Conservation (phyloP, 345 rosid species). For the Pseudoturritis turrita region DNA sequence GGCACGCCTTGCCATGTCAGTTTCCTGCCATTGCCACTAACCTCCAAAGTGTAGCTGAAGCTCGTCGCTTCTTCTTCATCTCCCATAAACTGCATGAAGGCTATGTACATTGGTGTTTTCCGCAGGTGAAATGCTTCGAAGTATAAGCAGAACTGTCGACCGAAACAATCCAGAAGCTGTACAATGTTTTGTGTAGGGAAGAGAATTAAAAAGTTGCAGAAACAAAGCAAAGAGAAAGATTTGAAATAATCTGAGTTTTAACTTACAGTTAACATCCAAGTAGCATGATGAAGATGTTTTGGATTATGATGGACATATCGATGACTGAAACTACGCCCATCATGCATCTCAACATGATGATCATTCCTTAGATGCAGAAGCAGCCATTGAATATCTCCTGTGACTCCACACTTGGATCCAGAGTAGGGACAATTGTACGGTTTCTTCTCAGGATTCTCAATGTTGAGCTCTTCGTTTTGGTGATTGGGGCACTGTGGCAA, state of each 20-base stretch:
- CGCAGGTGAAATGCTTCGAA: constrained; percentile 37
- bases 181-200: background rate
- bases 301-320: constrained; percentile 83
- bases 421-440: constrained; percentile 77
- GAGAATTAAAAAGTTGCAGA: background rate
- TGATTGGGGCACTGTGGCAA: constrained; percentile 56
- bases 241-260: background rate
- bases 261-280: constrained; percentile 82
- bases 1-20: constrained; percentile 40
- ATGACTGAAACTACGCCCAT: constrained; percentile 78
- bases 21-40: constrained; percentile 35
- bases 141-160: constrained; percentile 36
- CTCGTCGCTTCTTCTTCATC: constrained; percentile 41
- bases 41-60: constrained; percentile 40
- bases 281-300: constrained; percentile 74
- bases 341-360: constrained; percentile 79
- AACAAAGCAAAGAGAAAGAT: background rate
- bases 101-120: constrained; percentile 36
- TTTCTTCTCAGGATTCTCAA: constrained; percentile 45
- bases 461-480: constrained; percentile 55
- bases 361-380: constrained; percentile 72
- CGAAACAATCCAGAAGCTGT: constrained; percentile 40
- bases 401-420: constrained; percentile 63
- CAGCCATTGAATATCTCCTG: constrained; percentile 59
- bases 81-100: constrained; percentile 40